Evolutionary conservation across 495 filamentous ascomycete genomes (phyloP), one percentile per base, ranked within the genome.

Genomic region (Venustampulla echinocandica): DNA sequence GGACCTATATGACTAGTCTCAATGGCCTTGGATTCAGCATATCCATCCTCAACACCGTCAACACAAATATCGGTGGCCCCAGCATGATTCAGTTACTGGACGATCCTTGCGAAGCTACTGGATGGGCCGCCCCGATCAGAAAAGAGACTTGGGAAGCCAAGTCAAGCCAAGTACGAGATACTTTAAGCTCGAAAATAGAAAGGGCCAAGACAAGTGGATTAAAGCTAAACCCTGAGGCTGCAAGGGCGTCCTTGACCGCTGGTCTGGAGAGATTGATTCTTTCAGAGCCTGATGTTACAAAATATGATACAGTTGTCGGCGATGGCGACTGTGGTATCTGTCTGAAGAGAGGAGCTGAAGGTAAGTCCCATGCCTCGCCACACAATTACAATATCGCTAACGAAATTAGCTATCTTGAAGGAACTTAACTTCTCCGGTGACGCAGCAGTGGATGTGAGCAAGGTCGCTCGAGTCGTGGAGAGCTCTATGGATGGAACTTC

Each of bases 291-390:
- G 79, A 89, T 45, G 76, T 97, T 21, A 96, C 93, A 6, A 80
- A 73, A 44, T 96, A 81, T 61, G 92, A 98, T 60, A 93, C 87
- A 1, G 76, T 94, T 20, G 88, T 95, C 40, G 92, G 92, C 39
- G 92, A 98, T 61, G 92, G 92, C 33, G 92, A 98, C 66, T 98
- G 92, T 63, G 92, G 92, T 1, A 81, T 88, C 22, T 88, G 88
- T 0, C 69, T 98, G 30, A 87, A 87, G 68, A 77, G 89, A 42
- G 92, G 92, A 18, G 92, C 92, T 24, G 87, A 96, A 72, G 71
- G 79, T 80, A 56, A 58, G 73, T 62, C 21, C 17, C n/a, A 7
- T n/a, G n/a, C 25, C 19, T 34, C 23, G 10, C 10, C 13, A 18
- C 7, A 13, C 7, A 44, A 50, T 46, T 57, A 56, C 35, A 39